phyloP scores from a whole-genome alignment of 306 rosid genomes.

The Lupinus albus region DNA sequence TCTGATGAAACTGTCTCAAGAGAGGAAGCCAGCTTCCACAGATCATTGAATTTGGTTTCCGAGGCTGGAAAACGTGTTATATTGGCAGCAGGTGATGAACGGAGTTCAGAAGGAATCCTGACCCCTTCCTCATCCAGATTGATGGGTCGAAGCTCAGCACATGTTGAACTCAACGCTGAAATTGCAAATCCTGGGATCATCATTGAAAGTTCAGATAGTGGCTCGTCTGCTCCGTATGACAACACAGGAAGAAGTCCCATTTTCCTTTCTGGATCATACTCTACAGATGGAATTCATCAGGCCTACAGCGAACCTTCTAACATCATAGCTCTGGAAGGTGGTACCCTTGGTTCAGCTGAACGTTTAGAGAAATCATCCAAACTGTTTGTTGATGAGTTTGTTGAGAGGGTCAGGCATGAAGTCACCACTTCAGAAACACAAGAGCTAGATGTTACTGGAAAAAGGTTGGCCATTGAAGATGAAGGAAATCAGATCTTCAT shows the following conservation, averaged over 20 bases:
- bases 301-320: conserved; percentile 44
- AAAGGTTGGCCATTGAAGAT: conserved; percentile 43
- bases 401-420: conserved; percentile 50
- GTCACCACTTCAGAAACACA: conserved; percentile 52
- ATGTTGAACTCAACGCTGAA: conserved; percentile 43
- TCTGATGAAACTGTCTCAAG: conserved; percentile 39
- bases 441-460: conserved; percentile 47
- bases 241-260: conserved; percentile 44
- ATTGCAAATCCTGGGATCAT: conserved; percentile 43
- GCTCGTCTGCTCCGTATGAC: conserved; percentile 50
- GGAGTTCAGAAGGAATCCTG: conserved; percentile 49
- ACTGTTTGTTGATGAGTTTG: conserved; percentile 40
- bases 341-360: conserved; percentile 58
- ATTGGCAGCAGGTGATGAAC: conserved; percentile 45
- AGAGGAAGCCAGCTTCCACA: conserved; percentile 50
- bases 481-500: conserved; percentile 40
- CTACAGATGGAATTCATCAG: conserved; percentile 45
- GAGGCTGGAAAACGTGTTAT: conserved; percentile 42
- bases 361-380: conserved; percentile 63
- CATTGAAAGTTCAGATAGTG: conserved; percentile 54
- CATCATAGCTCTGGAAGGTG: conserved; percentile 58
- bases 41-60: conserved; percentile 47
- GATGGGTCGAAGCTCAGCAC: conserved; percentile 47
- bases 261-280: conserved; percentile 46
- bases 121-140: conserved; percentile 65